Evolutionary conservation across 2,329 filamentous ascomycete genomes (phyloP).

Genomic region (Cladosporium velox): DNA sequence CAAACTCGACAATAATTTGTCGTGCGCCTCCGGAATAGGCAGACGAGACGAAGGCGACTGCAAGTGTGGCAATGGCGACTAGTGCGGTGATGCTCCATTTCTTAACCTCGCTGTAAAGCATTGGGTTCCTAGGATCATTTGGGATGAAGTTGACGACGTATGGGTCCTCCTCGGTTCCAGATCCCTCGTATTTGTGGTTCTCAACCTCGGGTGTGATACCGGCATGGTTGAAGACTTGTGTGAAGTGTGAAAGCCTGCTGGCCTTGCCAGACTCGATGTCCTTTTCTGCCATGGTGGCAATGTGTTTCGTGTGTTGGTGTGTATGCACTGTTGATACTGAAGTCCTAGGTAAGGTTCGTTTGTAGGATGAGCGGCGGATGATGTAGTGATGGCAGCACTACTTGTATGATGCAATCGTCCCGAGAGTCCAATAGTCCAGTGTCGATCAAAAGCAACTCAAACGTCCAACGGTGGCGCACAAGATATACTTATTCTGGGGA

Average conservation of each 20-base stretch:
- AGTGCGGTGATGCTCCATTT: constrained; percentile 69
- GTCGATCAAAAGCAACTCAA: constrained; percentile 16
- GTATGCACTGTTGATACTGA: neutral
- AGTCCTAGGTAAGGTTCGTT: neutral
- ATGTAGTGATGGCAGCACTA: constrained; percentile 7
- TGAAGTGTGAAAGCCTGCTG: constrained; percentile 32
- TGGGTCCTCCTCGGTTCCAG: constrained; percentile 66
- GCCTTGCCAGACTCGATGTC: constrained; percentile 36
- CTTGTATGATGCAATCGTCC: constrained; percentile 19
- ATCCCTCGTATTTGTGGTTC: constrained; percentile 38
- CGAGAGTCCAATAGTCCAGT: constrained; percentile 10
- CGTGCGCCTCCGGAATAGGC: constrained; percentile 63
- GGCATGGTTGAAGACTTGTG: constrained; percentile 37
- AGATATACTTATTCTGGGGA: constrained; percentile 16
- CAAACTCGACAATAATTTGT: constrained; percentile 59
- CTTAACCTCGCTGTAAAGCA: constrained; percentile 56
- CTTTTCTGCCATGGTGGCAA: constrained; percentile 31
- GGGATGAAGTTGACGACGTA: constrained; percentile 68
- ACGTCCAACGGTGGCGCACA: constrained; percentile 2
- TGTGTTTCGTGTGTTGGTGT: neutral
- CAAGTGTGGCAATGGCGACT: constrained; percentile 67
- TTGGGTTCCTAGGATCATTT: constrained; percentile 67
- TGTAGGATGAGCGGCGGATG: neutral
- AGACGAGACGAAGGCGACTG: constrained; percentile 68
- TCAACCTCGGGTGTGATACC: constrained; percentile 39